Percentiles rank a stretch among this genome's conserved stretches.
These are phyloP conservation scores for Clonostachys byssicola DNA, from an alignment of 2,329 filamentous ascomycete species.

Conservation along the genomic window DNA sequence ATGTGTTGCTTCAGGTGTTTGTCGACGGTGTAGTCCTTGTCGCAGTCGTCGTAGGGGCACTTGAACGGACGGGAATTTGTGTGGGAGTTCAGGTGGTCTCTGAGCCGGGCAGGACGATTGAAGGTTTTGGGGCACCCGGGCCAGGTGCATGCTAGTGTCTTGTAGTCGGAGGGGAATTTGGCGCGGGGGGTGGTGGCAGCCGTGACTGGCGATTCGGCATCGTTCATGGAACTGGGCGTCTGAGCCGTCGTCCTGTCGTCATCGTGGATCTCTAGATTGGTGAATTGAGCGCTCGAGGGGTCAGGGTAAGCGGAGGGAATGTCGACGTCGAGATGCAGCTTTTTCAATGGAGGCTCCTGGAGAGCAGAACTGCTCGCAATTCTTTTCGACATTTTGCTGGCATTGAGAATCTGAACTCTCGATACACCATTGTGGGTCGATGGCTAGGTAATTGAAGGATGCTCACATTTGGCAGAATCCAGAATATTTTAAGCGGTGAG, in stretches of 20 bases:
- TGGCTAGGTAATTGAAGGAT: slow-evolving; percentile 1
- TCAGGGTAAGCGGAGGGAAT: not conserved
- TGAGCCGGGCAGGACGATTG: slow-evolving; percentile 78
- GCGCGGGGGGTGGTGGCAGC: slow-evolving; percentile 34
- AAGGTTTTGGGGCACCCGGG: slow-evolving; percentile 77
- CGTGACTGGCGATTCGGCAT: slow-evolving; percentile 21
- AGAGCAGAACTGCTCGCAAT: slow-evolving; percentile 13
- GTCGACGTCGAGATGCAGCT: slow-evolving; percentile 7
- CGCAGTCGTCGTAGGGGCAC: slow-evolving; percentile 67
- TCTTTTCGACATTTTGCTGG: slow-evolving; percentile 24
- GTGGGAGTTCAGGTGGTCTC: slow-evolving; percentile 79
- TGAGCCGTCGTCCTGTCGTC: slow-evolving; percentile 17
- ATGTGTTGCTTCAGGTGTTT: slow-evolving; percentile 85
- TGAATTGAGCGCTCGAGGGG: not conserved
- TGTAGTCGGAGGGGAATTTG: slow-evolving; percentile 66
- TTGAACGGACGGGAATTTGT: slow-evolving; percentile 78
- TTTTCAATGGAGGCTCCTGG: slow-evolving; percentile 18
- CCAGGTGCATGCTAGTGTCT: slow-evolving; percentile 73
- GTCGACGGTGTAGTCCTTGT: slow-evolving; percentile 80
- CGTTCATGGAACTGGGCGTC: slow-evolving; percentile 24
- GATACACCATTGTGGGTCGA: not conserved
- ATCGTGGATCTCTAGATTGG: slow-evolving; percentile 8
- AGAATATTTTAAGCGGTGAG: slow-evolving; percentile 23
- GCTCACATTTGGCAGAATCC: slow-evolving; percentile 21
- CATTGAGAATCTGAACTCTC: not conserved